These are phyloP conservation scores for Santalum album DNA, from an alignment of 164 flowering plant species.

Conservation along the genomic window DNA sequence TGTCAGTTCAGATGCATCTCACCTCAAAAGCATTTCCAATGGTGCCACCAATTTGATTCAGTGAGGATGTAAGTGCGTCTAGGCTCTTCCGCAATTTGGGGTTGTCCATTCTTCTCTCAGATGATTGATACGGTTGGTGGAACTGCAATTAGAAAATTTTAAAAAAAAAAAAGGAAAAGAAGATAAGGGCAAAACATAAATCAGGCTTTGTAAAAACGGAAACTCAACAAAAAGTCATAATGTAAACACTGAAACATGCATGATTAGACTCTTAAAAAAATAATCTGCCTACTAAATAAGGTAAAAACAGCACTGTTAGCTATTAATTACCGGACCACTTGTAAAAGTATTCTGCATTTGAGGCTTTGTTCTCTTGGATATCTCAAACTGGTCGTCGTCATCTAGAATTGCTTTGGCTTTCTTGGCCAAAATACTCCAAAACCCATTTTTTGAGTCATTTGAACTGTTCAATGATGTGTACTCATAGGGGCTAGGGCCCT, in stretches of 20 bases:
- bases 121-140: constrained; percentile 27
- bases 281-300: no score
- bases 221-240: no score
- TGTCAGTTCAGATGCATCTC: no score
- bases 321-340: neutral
- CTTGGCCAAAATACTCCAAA: constrained; percentile 83
- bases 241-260: no score
- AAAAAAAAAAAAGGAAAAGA: neutral
- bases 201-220: no score
- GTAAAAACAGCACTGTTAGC: no score
- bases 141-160: constrained; percentile 20
- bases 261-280: no score
- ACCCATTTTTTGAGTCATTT: constrained; percentile 54
- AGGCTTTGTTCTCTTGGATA: constrained; percentile 18
- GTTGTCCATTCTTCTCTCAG: constrained; percentile 48
- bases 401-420: constrained; percentile 88
- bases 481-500: constrained; percentile 46
- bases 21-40: constrained; percentile 89
- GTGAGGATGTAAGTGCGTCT: constrained; percentile 61
- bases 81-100: constrained; percentile 58
- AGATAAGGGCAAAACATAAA: neutral
- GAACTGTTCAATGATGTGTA: constrained; percentile 38
- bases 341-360: constrained; percentile 20
- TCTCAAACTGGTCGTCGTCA: constrained; percentile 46
- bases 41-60: constrained; percentile 73